Percentiles rank a stretch among this genome's conserved stretches.
Evolutionary conservation across 1,139 yeast species (phyloP).

Genomic region (Pichia sp.): DNA sequence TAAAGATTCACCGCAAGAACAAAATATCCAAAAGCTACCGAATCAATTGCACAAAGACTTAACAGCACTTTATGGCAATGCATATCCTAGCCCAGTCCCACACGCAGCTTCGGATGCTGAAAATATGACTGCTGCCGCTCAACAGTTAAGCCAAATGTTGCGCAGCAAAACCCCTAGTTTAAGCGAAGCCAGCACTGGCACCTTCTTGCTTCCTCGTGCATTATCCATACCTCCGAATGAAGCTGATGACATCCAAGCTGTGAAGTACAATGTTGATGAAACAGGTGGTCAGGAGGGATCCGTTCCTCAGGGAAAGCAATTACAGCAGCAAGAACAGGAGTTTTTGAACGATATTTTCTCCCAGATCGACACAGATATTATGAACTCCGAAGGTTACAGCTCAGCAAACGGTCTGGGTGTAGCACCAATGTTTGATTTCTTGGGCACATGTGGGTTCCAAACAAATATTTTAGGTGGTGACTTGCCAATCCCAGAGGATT

Average conservation of each 20-base stretch:
- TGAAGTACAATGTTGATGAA: not conserved
- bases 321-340: constrained; percentile 21
- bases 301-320: not conserved
- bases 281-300: not conserved
- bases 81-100: not conserved
- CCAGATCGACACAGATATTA: constrained; percentile 29
- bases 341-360: constrained; percentile 26
- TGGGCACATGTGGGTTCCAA: constrained; percentile 12
- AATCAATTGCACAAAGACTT: not conserved
- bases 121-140: not conserved
- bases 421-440: constrained; percentile 15
- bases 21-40: not conserved
- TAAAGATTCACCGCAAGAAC: not conserved
- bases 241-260: not conserved
- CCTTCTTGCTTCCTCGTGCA: not conserved
- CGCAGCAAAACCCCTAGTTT: constrained; percentile 4
- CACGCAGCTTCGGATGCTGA: not conserved
- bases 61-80: not conserved
- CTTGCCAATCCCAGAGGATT: constrained; percentile 12
- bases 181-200: not conserved
- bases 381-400: constrained; percentile 14
- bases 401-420: constrained; percentile 6
- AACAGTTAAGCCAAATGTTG: not conserved
- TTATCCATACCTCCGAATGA: not conserved
- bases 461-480: constrained; percentile 1